Base-by-base conservation (phyloP, 768 basidiomycete genomes). In the Hypsizygus marmoreus region DNA sequence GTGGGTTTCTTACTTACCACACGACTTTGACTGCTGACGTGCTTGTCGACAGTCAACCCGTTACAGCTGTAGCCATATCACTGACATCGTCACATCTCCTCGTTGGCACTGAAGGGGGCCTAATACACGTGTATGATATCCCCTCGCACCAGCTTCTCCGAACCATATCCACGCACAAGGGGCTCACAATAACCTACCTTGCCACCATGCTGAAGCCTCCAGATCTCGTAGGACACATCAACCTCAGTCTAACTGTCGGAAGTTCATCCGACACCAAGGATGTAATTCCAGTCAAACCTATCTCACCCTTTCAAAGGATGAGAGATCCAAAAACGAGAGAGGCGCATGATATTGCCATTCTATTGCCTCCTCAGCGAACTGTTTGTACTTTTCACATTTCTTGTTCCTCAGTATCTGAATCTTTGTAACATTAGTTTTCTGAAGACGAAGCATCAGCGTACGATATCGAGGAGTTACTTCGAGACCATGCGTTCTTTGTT, bases 61-160 rank as follows among this genome's bases (percentile, higher is more conserved):
- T 97, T 49, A 84, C 86, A 6, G 67, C 82, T 1, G 69, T 97
- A 11, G 66, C 84, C 4, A 81, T 95, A 36, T 97, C 95, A 0
- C 57, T 89, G 19, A 88, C 87, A 9, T 80, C 83, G 0, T 79
- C 90, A 2, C 75, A 87, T 32, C 80, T 99, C 9, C 66, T 98
- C n/a, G 81, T 82, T 24, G 94, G 95, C 16, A 95, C 92, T 0
- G 63, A 77, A 2, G 64, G 76, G 2, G 92, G 92, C 2, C 61
- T 81, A 10, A 78, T 97, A 39, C 78, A 91, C 46, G 64, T 93
- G 29, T 92, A 94, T 62, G 90, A 97, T 51, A 78, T 95, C 23
- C 82, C 91, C 2, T 95, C 95, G 0, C 91, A 94, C 59, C 95
- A 98, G 61, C 81, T 84, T 22, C 70, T 97, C 20, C 87, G 94